A percentile compares a stretch with the other conserved stretches of the same genome.
Evolutionary conservation across 73 alveolate species (phyloP).

Genomic region (Uronychia setigera): DNA sequence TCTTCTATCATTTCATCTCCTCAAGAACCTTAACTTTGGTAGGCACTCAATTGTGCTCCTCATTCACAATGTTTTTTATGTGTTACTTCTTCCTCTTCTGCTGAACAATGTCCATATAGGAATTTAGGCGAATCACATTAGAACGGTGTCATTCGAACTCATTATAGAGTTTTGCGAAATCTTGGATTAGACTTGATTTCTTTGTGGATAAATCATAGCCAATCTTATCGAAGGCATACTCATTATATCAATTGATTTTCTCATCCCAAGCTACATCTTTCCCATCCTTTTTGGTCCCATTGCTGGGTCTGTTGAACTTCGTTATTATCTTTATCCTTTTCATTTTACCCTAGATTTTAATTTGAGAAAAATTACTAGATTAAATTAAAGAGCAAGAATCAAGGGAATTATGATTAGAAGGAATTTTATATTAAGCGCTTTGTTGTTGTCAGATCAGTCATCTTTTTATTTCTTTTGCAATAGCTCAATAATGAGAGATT

Average conservation of each 20-base stretch:
- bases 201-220: not conserved
- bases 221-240: not conserved
- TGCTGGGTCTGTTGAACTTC: not conserved
- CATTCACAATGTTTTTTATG: not conserved
- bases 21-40: not conserved
- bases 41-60: not conserved
- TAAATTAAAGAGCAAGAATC: not conserved
- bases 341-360: not conserved
- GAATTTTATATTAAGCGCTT: not conserved
- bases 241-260: not conserved
- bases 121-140: not conserved
- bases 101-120: not conserved
- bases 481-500: conserved; percentile 39
- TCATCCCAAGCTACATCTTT: not conserved
- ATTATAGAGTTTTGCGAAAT: not conserved
- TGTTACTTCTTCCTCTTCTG: not conserved
- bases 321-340: not conserved
- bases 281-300: not conserved
- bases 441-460: not conserved
- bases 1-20: not conserved
- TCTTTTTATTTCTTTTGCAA: conserved; percentile 42
- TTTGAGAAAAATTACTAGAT: not conserved
- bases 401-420: not conserved
- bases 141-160: not conserved
- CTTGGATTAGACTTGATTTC: not conserved